A percentile compares a stretch with the other conserved stretches of the same genome.
These are phyloP conservation scores for Sonneratia caseolaris DNA, from an alignment of 345 rosid genomes.

Conservation along the genomic window DNA sequence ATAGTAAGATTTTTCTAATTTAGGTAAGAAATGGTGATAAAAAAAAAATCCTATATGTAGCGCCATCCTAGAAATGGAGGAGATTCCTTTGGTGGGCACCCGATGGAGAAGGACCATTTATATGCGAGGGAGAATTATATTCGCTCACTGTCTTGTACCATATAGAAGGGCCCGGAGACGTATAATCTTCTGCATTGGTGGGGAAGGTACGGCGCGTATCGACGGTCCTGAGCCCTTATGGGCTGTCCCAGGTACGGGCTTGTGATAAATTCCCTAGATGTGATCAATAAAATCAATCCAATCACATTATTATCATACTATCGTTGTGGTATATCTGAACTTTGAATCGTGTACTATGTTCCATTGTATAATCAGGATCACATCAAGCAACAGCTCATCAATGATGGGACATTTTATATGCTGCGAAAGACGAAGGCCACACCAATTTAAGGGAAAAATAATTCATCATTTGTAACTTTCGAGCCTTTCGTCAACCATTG, in stretches of 20 bases:
- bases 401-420: neutral
- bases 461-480: too few species aligned
- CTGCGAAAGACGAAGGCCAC: neutral
- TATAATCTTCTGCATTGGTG: too few species aligned
- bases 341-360: neutral
- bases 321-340: neutral
- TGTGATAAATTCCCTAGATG: too few species aligned
- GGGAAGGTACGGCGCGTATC: too few species aligned
- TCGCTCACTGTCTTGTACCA: too few species aligned
- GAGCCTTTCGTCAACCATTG: too few species aligned
- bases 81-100: neutral
- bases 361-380: neutral
- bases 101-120: neutral
- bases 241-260: too few species aligned
- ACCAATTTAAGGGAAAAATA: neutral
- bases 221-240: too few species aligned
- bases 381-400: neutral
- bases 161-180: too few species aligned
- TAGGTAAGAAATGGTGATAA: neutral
- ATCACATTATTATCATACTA: too few species aligned
- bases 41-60: neutral
- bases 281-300: too few species aligned
- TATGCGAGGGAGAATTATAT: neutral
- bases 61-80: neutral
- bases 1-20: neutral